Percentiles rank a stretch among this genome's conserved stretches.
These are phyloP conservation scores for Mucor mucedo DNA, from an alignment of 371 early-diverging fungal species.

Conservation along the genomic window DNA sequence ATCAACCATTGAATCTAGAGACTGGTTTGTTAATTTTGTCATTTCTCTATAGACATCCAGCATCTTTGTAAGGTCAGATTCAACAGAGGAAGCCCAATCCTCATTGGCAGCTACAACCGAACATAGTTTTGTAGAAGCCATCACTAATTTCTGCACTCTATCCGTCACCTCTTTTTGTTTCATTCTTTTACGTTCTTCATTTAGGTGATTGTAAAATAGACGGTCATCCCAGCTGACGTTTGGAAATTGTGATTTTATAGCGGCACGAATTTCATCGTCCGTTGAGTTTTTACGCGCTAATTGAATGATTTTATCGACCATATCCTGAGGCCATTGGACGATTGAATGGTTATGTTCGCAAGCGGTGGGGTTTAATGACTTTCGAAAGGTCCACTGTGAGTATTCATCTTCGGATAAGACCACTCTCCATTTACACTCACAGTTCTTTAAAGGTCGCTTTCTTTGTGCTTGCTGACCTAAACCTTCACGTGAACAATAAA, in stretches of 20 bases:
- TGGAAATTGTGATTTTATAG: conserved; percentile 59
- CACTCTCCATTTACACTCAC: conserved; percentile 63
- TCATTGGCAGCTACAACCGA: conserved; percentile 49
- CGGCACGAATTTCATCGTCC: conserved; percentile 45
- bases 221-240: conserved; percentile 66
- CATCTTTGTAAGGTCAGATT: conserved; percentile 41
- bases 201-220: conserved; percentile 61
- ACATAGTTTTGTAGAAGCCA: conserved; percentile 44
- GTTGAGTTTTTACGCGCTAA: conserved; percentile 36
- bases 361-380: conserved; percentile 60
- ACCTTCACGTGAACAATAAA: conserved; percentile 61
- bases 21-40: conserved; percentile 7
- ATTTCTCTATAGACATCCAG: conserved; percentile 30
- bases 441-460: conserved; percentile 55
- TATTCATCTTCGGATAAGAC: conserved; percentile 53
- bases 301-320: conserved; percentile 49
- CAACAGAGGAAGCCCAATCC: conserved; percentile 45
- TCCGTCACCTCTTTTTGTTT: conserved; percentile 48
- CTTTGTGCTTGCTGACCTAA: conserved; percentile 52
- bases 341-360: conserved; percentile 63
- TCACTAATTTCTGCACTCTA: conserved; percentile 49
- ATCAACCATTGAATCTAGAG: conserved; percentile 21
- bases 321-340: conserved; percentile 44
- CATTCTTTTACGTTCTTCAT: conserved; percentile 59
- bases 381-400: conserved; percentile 56